Evolutionary conservation across 164 flowering plant genomes (phyloP), one percentile per base, ranked within the genome.

Genomic region (Pachysandra terminalis): DNA sequence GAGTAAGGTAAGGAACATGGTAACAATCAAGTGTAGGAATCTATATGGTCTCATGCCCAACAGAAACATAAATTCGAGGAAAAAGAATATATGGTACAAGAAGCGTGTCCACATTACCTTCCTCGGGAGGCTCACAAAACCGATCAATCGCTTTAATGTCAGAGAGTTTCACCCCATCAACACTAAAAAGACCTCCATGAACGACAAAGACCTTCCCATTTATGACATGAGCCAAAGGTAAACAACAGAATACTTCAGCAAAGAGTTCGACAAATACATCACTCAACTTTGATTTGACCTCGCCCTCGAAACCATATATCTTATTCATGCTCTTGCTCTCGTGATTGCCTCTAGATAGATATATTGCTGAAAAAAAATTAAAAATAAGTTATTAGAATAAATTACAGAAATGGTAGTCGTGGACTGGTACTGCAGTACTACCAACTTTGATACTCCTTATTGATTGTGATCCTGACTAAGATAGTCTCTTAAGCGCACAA

Each of bases 251-350:
- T 35, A 89, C 97, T 80, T 95, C 99, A 0, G 99, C 98, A 77
- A 95, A 95, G 55, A 95, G 93, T 61, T 87, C 98, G 73, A 95
- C 93, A 74, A 87, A 95, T 67, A 86, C 83, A 26, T 90, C 99
- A 61, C 80, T 95, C 82, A 95, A 77, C 83, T 95, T 95, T 59
- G 98, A 88, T 66, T 80, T 81, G 61, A 95, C 98, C 78, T 95
- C 99, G 10, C 99, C 99, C 79, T 95, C 99, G 76, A 95, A 95
- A 70, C 99, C 99, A 79, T 95, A 95, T 68, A 95, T 92, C 77
- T 89, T 95, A 87, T 95, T 95, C 99, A 95, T 95, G 82, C 88
- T 89, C 83, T 88, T 92, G 84, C 99, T 95, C 80, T 95, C 99
- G 75, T 95, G 99, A 75, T 95, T 95, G 76, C 99, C 99, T 77